Conservation (phyloP, 805 yeast genomes). For the Zygotorulaspora danielsina region DNA sequence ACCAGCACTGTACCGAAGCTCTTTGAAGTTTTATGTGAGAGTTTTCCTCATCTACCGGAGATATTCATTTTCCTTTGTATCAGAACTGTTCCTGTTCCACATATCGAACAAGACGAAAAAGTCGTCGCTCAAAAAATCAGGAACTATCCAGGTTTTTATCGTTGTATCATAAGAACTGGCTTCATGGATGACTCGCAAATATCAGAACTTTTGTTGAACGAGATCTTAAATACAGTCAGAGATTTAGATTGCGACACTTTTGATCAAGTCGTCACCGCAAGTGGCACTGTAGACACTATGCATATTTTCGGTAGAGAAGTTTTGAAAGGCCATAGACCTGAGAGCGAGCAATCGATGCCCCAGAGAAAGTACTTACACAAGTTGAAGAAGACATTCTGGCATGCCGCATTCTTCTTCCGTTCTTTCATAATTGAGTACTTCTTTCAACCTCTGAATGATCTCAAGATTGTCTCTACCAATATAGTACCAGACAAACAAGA, state of each 20-base stretch:
- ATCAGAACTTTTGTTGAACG: neutral
- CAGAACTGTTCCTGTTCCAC: slow-evolving; percentile 42
- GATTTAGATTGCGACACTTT: neutral
- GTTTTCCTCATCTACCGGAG: slow-evolving; percentile 42
- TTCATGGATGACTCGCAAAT: slow-evolving; percentile 39
- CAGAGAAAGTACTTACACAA: neutral
- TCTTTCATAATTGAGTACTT: neutral
- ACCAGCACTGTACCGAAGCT: slow-evolving; percentile 5
- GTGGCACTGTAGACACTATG: neutral
- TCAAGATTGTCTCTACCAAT: neutral
- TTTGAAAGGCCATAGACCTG: neutral
- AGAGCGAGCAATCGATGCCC: neutral
- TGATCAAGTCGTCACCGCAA: neutral
- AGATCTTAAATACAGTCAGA: neutral
- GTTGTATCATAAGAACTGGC: slow-evolving; percentile 48
- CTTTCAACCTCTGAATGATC: neutral
- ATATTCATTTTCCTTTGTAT: slow-evolving; percentile 43
- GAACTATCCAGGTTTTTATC: slow-evolving; percentile 42
- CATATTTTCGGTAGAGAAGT: slow-evolving; percentile 1
- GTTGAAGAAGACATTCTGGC: neutral
- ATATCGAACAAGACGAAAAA: slow-evolving; percentile 39
- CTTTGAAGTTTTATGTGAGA: slow-evolving; percentile 19
- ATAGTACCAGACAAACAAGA: neutral
- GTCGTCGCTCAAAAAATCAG: slow-evolving; percentile 40
- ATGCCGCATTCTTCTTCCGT: neutral